Base-by-base conservation (phyloP, 345 rosid species). In the Excoecaria cochinchinensis region DNA sequence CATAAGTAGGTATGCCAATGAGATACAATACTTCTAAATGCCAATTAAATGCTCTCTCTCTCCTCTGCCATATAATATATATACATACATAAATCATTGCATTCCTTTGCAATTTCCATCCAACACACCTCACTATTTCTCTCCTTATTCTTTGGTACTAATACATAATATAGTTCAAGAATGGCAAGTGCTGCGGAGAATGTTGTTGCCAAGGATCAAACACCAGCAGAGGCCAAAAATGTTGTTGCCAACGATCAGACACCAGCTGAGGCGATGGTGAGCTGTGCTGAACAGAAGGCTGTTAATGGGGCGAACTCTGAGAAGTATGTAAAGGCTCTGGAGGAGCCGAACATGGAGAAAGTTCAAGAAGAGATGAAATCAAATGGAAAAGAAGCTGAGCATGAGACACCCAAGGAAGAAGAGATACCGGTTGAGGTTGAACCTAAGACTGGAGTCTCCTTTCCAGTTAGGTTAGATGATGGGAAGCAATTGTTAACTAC, bases 391-490 rank as follows among this genome's bases (percentile, higher is more conserved):
- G 55, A 69, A 15, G 69, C 11, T n/a, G 55, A 47, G 14, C 38
- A 1, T 52, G 44, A 74, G 16, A 38, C 15, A 15, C 70, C 48
- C 0, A 59, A 77, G 52, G 56, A 75, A 36, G 80, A 80, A 73
- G 83, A 80, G 72, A 81, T 82, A 19, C 77, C 82, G 6, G 83
- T 78, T 25, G 87, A 82, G 70, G 77, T 82, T 19, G 90, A 89
- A 78, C 85, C 87, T 3, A 85, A 85, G 63, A 82, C 87, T 0
- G 88, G 88, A 50, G 46, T 85, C 56, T 69, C 89, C 0, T 89
- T 84, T 70, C 89, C 88, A 0, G 87, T 86, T 48, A 79, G 72
- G 78, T 47, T 83, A 79, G 84, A 74, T 80, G 87, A 85, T 72
- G 92, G 88, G 81, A 85, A 81, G 82, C 83, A 75, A 60, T 42